These are phyloP conservation scores for Plasmodium fragile DNA, from an alignment of 169 alveolate genomes.

Conservation along the genomic window DNA sequence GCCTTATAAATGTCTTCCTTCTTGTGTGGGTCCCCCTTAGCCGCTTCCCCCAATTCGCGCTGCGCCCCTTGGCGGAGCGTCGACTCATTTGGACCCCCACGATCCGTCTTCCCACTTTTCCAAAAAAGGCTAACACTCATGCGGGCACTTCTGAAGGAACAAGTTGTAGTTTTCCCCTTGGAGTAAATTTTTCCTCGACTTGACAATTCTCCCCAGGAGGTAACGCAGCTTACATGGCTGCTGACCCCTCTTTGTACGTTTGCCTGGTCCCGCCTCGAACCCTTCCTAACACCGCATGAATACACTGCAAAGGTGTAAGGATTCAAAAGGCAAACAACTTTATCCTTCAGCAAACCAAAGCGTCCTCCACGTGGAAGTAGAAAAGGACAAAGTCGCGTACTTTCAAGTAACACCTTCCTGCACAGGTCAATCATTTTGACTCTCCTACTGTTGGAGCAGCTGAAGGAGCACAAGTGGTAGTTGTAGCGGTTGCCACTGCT, in stretches of 20 bases:
- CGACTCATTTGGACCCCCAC: neutral
- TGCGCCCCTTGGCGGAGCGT: neutral
- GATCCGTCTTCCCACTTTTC: neutral
- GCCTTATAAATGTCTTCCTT: neutral
- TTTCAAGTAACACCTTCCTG: conserved; percentile 19
- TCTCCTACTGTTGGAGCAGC: neutral
- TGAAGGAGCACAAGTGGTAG: conserved; percentile 30
- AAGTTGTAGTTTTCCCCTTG: neutral
- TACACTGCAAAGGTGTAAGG: conserved; percentile 23
- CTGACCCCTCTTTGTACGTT: neutral
- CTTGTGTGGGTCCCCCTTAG: neutral
- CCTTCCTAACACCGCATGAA: conserved; percentile 10
- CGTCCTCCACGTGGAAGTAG: neutral
- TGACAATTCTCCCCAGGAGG: neutral
- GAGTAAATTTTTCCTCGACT: neutral
- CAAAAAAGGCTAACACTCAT: neutral
- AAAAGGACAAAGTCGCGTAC: conserved; percentile 15
- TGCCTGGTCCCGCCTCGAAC: neutral
- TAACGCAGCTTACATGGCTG: neutral
- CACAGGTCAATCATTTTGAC: conserved; percentile 9
- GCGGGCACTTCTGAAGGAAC: neutral
- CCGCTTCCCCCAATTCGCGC: neutral
- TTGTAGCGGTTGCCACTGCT: neutral
- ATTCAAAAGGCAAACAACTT: conserved; percentile 4
- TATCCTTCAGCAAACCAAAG: neutral